Base-by-base conservation (phyloP, 345 rosid genomes). In the Eucalyptus caleyi region DNA sequence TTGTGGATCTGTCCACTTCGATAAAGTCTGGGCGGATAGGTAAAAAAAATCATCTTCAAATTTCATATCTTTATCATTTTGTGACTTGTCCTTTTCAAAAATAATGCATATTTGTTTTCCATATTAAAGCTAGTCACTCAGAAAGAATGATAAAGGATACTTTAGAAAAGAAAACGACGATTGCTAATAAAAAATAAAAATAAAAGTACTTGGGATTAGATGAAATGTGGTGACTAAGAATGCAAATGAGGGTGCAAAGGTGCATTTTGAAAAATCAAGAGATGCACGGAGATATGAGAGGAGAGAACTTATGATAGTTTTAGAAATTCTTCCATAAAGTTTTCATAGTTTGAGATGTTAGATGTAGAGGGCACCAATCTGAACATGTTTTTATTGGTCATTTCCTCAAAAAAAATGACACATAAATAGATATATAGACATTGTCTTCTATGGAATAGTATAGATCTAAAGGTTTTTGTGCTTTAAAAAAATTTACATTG, bases 121-220 rank as follows among this genome's bases (percentile, higher is more conserved):
- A 0, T 1, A 65, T 65, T 18, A n/a, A 65, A 65, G 9, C 1
- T 16, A 65, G 7, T 19, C 45, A 11, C 27, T 37, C 1, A 0
- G 1, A 72, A 77, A 77, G 11, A 19, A 24, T 1, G 15, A 23
- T 37, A 6, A 13, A 21, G 16, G 15, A 5, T 77, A 40, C 83
- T 77, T 77, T 77, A 21, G 47, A 77, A 77, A 34, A 37, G 47
- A 37, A 11, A 77, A 77, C 7, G 5, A 37, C 3, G 5, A 11
- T 77, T 37, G 45, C 26, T 40, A 37, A n/a, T n/a, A n/a, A n/a
- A 0, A 7, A 18, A 50, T 0, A 18, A 53, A 50, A 69, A 34
- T 34, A 9, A 19, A 77, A 34, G 27, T 16, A 16, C 3, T 77
- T 37, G 45, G 1, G 16, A 11, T 37, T 3, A 19, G 47, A 77